Percentiles rank a stretch among this genome's conserved stretches.
Evolutionary conservation across 2,329 filamentous ascomycete species (phyloP).

Genomic region (Ascochyta viciae-villosae): DNA sequence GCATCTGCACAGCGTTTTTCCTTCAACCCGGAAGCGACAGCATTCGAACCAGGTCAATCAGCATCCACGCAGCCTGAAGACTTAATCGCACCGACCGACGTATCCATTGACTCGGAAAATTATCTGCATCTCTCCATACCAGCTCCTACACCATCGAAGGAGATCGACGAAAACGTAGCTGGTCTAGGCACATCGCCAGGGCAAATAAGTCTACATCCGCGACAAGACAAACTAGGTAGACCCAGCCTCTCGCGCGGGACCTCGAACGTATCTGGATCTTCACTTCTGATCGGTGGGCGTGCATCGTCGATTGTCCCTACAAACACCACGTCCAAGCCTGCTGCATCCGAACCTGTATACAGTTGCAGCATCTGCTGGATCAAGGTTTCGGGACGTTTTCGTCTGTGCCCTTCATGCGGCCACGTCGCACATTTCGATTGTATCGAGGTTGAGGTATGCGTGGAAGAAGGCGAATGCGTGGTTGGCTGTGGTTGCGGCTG

Average conservation of each 20-base stretch:
- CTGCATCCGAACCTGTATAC: slow-evolving; percentile 33
- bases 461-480: slow-evolving; percentile 40
- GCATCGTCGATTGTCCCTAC: slow-evolving; percentile 16
- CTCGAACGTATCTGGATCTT: slow-evolving; percentile 37
- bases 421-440: slow-evolving; percentile 49
- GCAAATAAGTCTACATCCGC: slow-evolving; percentile 27
- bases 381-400: slow-evolving; percentile 44
- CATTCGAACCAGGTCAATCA: slow-evolving; percentile 38
- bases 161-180: slow-evolving; percentile 28
- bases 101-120: slow-evolving; percentile 33
- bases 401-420: slow-evolving; percentile 45
- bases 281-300: slow-evolving; percentile 23
- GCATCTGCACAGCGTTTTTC: slow-evolving; percentile 40
- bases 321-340: slow-evolving; percentile 17
- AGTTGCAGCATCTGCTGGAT: slow-evolving; percentile 51
- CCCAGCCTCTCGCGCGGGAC: slow-evolving; percentile 37
- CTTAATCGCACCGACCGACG: slow-evolving; percentile 21
- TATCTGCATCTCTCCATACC: slow-evolving; percentile 43
- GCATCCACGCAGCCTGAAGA: slow-evolving; percentile 25
- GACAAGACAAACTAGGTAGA: slow-evolving; percentile 18
- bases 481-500: slow-evolving; percentile 42
- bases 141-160: slow-evolving; percentile 24
- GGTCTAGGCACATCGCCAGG: slow-evolving; percentile 26
- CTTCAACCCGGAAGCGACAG: slow-evolving; percentile 47
- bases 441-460: slow-evolving; percentile 35